Evolutionary conservation across 2,329 filamentous ascomycete species (phyloP).

Genomic region (Aquanectria penicillioides): DNA sequence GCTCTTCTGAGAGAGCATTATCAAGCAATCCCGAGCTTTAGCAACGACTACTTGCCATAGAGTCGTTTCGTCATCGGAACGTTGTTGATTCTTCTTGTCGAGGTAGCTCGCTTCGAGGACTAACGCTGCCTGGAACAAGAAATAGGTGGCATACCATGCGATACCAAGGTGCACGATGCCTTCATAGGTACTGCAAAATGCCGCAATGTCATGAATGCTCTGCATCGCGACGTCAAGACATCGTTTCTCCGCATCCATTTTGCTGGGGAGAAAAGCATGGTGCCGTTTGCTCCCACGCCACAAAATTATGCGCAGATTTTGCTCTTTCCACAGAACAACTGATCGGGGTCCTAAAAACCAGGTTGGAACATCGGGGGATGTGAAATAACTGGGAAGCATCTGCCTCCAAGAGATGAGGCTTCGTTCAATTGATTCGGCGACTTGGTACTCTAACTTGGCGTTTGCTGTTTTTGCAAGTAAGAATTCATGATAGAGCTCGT

Average conservation of each 20-base stretch:
- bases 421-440: constrained; percentile 51
- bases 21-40: constrained; percentile 11
- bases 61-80: constrained; percentile 8
- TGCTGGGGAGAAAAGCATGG: constrained; percentile 42
- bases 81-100: constrained; percentile 15
- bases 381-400: constrained; percentile 48
- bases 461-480: constrained; percentile 50
- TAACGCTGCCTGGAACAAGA: constrained; percentile 55
- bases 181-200: constrained; percentile 45
- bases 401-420: constrained; percentile 47
- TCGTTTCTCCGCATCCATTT: constrained; percentile 41
- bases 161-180: constrained; percentile 45
- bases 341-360: constrained; percentile 50
- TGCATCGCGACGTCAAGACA: constrained; percentile 51
- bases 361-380: constrained; percentile 40
- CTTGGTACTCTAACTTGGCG: constrained; percentile 46
- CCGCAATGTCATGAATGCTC: constrained; percentile 49
- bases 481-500: constrained; percentile 53
- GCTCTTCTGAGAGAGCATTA: constrained; percentile 15
- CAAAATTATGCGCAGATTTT: constrained; percentile 55
- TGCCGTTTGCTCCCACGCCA: constrained; percentile 49
- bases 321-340: constrained; percentile 53
- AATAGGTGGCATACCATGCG: constrained; percentile 56
- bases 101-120: constrained; percentile 45
- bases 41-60: constrained; percentile 14